These are phyloP conservation scores for Tripterygium wilfordii DNA, from an alignment of 177 flowering plant species.

Conservation along the genomic window DNA sequence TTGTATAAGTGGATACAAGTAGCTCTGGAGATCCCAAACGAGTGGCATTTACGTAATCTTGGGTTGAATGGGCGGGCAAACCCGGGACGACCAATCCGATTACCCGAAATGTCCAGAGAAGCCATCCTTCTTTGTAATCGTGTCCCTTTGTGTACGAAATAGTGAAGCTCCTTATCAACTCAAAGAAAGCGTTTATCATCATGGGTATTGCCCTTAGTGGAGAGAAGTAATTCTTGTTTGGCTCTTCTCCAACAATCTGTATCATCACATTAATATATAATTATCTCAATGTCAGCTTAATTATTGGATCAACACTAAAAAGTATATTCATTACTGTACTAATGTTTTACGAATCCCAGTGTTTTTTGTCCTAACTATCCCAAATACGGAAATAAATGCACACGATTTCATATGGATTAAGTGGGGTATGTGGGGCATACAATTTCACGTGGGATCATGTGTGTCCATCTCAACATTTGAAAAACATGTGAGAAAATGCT, in stretches of 20 bases:
- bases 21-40: conserved; percentile 17
- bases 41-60: conserved; percentile 47
- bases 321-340: too few species aligned
- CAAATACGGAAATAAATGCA: too few species aligned
- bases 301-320: background rate
- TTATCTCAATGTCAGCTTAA: background rate
- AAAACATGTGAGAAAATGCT: too few species aligned
- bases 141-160: conserved; percentile 25
- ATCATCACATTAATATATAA: background rate
- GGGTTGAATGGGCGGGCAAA: conserved; percentile 38
- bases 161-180: conserved; percentile 42
- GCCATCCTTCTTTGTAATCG: conserved; percentile 38
- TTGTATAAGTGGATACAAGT: background rate
- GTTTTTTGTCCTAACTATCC: too few species aligned
- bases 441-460: too few species aligned
- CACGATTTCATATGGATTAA: too few species aligned
- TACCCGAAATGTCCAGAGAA: conserved; percentile 18
- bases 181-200: conserved; percentile 35
- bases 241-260: conserved; percentile 39
- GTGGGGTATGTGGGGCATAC: too few species aligned
- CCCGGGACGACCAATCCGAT: conserved; percentile 41
- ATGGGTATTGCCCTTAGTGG: conserved; percentile 9
- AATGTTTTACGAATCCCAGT: too few species aligned
- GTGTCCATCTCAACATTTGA: too few species aligned
- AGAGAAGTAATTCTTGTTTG: conserved; percentile 42